Base-by-base conservation (phyloP, 352 stramenopile species). In the Phytophthora fragariae region DNA sequence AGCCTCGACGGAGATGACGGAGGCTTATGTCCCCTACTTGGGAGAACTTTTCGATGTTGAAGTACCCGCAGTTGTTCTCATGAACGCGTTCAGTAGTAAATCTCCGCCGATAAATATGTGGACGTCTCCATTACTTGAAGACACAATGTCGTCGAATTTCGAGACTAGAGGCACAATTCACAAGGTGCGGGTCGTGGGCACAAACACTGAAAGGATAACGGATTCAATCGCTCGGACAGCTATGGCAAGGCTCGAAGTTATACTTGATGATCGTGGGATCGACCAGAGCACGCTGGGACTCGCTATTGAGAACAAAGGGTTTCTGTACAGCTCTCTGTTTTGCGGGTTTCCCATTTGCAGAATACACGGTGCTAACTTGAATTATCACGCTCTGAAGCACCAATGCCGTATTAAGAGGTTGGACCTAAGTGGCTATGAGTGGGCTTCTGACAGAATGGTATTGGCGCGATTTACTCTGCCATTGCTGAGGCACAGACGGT, bases 381-480 rank as follows among this genome's bases (percentile, higher is more conserved):
- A 24, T 5, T 50, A 10, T 19, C 44, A n/a, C 15, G 15, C 17
- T 2, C 44, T 50, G 17, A 14, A 24, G 44, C 17, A 11, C 7
- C 44, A 15, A 14, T 50, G 5, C 9, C 44, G 14, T 11, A 8
- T 50, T 9, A 24, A 6, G 17, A 50, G 17, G 44, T 4, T 50
- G 14, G 44, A 50, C 2, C 17, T 50, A 15, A 11, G 44, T n/a
- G 15, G 37, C 44, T 50, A 50, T 11, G 44, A 50, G 17, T 50
- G 44, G 15, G 15, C 44, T 50, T 50, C 15, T 21, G 44, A 50
- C 17, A 50, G 19, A 21, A 7, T 50, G 44, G 14, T 15, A n/a
- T 24, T 50, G 17, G 44, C 17, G 44, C 15, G 44, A 33, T 72
- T 29, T 72, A 47, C 24, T 72, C 65, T 24, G 65, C 65, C 19